A percentile compares a stretch with the other conserved stretches of the same genome.
These are phyloP conservation scores for Sporothrix luriei DNA, from an alignment of 2,329 filamentous ascomycete genomes.

Conservation along the genomic window DNA sequence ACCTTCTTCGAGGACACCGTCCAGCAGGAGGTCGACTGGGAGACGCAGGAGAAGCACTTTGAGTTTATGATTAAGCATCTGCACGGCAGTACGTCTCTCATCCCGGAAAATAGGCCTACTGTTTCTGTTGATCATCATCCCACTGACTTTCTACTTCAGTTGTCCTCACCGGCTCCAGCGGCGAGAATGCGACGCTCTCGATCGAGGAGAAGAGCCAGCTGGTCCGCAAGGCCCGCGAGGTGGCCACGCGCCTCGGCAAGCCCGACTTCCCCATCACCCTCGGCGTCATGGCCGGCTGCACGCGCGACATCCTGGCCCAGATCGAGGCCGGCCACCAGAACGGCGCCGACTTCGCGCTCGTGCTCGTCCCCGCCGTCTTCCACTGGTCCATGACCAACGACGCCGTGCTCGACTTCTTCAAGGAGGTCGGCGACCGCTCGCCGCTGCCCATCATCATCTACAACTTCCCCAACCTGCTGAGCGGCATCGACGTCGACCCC, in stretches of 20 bases:
- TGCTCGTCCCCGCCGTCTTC: slow-evolving; percentile 6
- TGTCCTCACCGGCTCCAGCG: slow-evolving; percentile 6
- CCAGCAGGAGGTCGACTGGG: slow-evolving; percentile 22
- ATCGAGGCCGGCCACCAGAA: slow-evolving; percentile 13
- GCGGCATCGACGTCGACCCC: background rate
- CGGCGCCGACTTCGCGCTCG: slow-evolving; percentile 14
- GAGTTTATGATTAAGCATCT: slow-evolving; percentile 13
- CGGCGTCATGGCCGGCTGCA: slow-evolving; percentile 13
- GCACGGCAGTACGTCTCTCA: slow-evolving; percentile 9
- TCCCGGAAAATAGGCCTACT: background rate
- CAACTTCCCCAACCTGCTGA: slow-evolving; percentile 18
- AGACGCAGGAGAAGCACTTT: slow-evolving; percentile 19
- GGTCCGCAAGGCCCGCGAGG: slow-evolving; percentile 16
- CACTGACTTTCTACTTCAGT: background rate
- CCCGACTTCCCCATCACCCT: slow-evolving; percentile 16
- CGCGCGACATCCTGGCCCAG: slow-evolving; percentile 4
- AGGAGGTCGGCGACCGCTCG: slow-evolving; percentile 14
- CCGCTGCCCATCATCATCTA: slow-evolving; percentile 22
- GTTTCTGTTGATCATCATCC: too few relatives aligned
- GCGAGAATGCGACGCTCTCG: slow-evolving; percentile 6
- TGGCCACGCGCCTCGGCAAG: slow-evolving; percentile 13
- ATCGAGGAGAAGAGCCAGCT: slow-evolving; percentile 16
- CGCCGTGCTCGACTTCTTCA: slow-evolving; percentile 17
- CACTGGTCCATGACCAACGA: slow-evolving; percentile 11
- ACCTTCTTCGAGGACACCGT: slow-evolving; percentile 11